These are phyloP conservation scores for Wickerhamiella vanderwaltii DNA, from an alignment of 805 yeast genomes.

Conservation along the genomic window DNA sequence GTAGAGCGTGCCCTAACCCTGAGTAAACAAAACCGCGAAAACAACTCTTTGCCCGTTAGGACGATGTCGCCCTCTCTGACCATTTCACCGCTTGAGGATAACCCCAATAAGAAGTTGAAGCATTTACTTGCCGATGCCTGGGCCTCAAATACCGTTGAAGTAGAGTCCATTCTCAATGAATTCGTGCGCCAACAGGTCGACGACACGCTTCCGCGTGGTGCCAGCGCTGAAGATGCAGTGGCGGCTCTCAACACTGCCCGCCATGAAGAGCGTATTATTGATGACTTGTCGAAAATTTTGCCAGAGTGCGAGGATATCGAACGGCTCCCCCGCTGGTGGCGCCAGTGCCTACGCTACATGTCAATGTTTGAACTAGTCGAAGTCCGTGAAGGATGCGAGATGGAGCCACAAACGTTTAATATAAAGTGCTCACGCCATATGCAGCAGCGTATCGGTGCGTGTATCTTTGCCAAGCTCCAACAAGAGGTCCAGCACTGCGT, in stretches of 20 bases:
- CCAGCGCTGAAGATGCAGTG: neutral
- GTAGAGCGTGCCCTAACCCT: slow-evolving; percentile 12
- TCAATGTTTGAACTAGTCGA: slow-evolving; percentile 5
- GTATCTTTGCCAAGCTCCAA: slow-evolving; percentile 2
- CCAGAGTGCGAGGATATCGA: slow-evolving; percentile 5
- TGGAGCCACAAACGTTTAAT: neutral
- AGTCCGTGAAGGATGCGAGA: slow-evolving; percentile 1
- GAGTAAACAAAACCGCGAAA: neutral
- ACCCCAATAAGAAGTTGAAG: neutral
- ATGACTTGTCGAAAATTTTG: neutral
- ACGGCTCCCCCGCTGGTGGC: slow-evolving; percentile 8
- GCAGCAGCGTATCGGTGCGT: slow-evolving; percentile 10
- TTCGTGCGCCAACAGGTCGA: neutral
- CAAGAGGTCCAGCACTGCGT: slow-evolving; percentile 9
- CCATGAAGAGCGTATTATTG: slow-evolving; percentile 1
- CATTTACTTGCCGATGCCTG: neutral
- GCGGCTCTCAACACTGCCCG: neutral
- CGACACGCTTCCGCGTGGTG: neutral
- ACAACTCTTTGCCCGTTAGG: neutral
- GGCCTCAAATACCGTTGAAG: neutral
- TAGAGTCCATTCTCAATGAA: slow-evolving; percentile 1
- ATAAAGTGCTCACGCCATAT: neutral
- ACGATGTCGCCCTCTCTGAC: slow-evolving; percentile 8
- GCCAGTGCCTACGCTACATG: slow-evolving; percentile 9
- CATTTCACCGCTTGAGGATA: slow-evolving; percentile 6